Evolutionary conservation across 2,329 filamentous ascomycete genomes (phyloP), one percentile per base, ranked within the genome.

Genomic region (Aspergillus niger): DNA sequence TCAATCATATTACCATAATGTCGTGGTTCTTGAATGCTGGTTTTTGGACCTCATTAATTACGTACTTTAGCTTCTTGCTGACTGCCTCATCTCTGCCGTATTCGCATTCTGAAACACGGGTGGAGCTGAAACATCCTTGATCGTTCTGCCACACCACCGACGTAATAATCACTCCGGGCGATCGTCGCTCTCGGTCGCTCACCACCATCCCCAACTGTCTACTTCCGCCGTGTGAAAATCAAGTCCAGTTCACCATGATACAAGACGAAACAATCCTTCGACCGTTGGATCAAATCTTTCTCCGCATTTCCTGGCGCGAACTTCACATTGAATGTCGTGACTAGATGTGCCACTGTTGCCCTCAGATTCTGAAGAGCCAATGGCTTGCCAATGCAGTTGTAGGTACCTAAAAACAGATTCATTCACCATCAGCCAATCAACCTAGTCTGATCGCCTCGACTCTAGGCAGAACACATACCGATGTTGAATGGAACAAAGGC

Each of bases 341-440:
- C 57, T 24, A 80, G 55, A 30, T 68, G 66, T 6, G 75, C 70
- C 6, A 77, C 65, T 3, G 76, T 65, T 8, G 68, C 69, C 3
- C 76, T 70, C 13, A 79, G 52, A 59, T 77, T 75, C 61, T 75
- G 67, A 62, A 75, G 64, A 2, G 76, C 77, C 15, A 79, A 65
- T 3, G 66, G 69, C 44, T 73, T 72, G 43, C 77, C 77, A 53
- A 79, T 76, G 62, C 77, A 79, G 41, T 67, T 69, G 43, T 70
- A 72, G 2, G 69, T 63, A 5, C 72, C 72, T 74, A 47, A 39
- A 36, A 13, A 41, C 11, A 15, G 7, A 20, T 20, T 10, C 4
- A 39, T 51, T 8, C 6, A 28, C 6, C 22, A 10, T 22, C 24
- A 28, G n/a, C 8, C 4, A 11, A 5, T n/a, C 0, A 22, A 8